Evolutionary conservation across 176 grass and related monocot species (phyloP).

Genomic region (Musa itinerans): DNA sequence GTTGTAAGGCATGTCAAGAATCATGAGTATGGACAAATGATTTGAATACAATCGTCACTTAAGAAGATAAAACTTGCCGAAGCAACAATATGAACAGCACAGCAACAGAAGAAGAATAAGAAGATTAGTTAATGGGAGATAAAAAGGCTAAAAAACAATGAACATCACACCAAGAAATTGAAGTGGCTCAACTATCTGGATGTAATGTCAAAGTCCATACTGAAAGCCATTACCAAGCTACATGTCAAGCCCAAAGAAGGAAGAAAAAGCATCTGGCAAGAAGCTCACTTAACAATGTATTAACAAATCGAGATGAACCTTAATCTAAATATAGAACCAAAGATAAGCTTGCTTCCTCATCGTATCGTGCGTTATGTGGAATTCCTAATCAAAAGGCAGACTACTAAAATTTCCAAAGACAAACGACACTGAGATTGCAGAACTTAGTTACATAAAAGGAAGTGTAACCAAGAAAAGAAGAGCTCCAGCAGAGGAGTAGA

Average conservation of each 20-base stretch:
- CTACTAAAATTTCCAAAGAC: not conserved
- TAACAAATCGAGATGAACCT: not conserved
- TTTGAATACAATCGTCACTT: no score
- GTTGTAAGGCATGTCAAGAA: no score
- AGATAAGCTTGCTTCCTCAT: not conserved
- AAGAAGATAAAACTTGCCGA: constrained; percentile 29
- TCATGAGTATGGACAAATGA: no score
- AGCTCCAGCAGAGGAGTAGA: constrained; percentile 84
- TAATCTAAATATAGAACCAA: not conserved
- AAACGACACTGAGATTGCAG: not conserved
- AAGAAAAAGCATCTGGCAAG: not conserved
- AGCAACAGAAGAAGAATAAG: constrained; percentile 19
- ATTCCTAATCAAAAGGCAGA: not conserved
- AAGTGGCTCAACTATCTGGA: no score
- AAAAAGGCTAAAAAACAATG: no score
- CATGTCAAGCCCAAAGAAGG: not conserved
- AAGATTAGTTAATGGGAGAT: not conserved
- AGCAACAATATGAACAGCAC: constrained; percentile 62
- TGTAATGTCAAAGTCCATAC: constrained; percentile 1
- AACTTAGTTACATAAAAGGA: constrained; percentile 68
- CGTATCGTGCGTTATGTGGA: not conserved
- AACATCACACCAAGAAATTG: no score
- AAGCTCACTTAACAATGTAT: not conserved
- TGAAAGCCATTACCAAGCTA: no score
- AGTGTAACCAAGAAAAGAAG: constrained; percentile 82